Evolutionary conservation across 345 rosid species (phyloP).

Genomic region (Ceriops decandra): DNA sequence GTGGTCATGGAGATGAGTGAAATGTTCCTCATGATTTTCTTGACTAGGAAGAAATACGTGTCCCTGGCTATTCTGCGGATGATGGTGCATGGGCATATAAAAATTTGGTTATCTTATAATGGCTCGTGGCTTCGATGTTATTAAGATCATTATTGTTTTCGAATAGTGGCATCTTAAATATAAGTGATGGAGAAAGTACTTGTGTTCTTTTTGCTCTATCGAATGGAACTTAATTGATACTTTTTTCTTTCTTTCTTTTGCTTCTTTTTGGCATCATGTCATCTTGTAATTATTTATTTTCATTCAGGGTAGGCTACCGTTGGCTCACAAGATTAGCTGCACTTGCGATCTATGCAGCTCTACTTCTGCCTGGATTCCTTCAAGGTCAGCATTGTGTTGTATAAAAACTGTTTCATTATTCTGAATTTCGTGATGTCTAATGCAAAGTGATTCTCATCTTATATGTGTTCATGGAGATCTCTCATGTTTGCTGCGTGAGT

Average conservation of each 20-base stretch:
- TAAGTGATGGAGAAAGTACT: neutral
- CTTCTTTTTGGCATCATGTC: conserved; percentile 1
- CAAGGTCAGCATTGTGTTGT: conserved; percentile 23
- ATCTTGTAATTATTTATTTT: conserved; percentile 23
- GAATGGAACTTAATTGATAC: neutral
- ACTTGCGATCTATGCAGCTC: conserved; percentile 24
- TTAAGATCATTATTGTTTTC: neutral
- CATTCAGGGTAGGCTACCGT: conserved; percentile 34
- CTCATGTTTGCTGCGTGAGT: neutral
- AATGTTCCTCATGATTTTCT: neutral
- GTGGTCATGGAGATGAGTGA: conserved; percentile 7
- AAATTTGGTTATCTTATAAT: neutral
- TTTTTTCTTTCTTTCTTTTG: neutral
- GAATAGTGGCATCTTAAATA: neutral
- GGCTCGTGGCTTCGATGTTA: neutral
- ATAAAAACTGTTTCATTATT: neutral
- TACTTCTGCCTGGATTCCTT: conserved; percentile 35
- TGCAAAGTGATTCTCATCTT: no score
- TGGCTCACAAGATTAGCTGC: conserved; percentile 34
- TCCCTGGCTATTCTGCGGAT: neutral
- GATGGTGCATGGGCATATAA: neutral
- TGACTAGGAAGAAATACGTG: neutral
- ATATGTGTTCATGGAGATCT: neutral
- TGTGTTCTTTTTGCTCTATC: neutral
- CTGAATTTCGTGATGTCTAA: neutral